Conservation (phyloP, 2,329 filamentous ascomycete species). For the Cladosporium sp. region DNA sequence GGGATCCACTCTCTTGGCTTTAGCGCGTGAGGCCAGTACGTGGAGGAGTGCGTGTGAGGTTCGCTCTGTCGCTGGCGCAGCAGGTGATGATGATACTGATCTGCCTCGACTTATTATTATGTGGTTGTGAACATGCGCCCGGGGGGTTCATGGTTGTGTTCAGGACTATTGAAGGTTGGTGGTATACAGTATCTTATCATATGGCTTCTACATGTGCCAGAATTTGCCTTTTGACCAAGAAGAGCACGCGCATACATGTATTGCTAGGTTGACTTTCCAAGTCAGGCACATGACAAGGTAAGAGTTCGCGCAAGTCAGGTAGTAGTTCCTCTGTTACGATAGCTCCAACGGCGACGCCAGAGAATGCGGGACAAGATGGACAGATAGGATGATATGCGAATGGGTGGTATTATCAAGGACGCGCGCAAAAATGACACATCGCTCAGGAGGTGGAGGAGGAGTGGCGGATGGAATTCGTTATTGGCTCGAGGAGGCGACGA, state of each 20-base stretch:
- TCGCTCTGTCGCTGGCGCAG: neutral
- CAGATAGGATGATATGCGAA: neutral
- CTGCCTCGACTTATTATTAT: too few relatives aligned
- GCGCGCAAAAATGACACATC: neutral
- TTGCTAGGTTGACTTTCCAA: too few relatives aligned
- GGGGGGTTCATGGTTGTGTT: too few relatives aligned
- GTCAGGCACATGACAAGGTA: too few relatives aligned
- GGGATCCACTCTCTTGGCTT: neutral
- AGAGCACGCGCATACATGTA: neutral
- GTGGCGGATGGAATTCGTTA: too few relatives aligned
- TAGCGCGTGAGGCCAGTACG: neutral
- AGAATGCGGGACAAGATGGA: neutral
- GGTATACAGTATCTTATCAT: neutral
- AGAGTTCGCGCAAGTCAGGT: too few relatives aligned
- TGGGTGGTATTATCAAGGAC: too few relatives aligned
- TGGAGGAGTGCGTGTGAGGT: constrained; percentile 13
- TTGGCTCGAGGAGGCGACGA: neutral
- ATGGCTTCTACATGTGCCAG: neutral
- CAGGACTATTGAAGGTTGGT: too few relatives aligned
- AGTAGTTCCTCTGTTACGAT: too few relatives aligned
- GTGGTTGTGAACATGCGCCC: too few relatives aligned
- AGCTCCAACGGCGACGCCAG: too few relatives aligned
- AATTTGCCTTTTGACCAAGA: neutral
- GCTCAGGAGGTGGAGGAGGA: constrained; percentile 6
- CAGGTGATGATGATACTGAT: too few relatives aligned